These are phyloP conservation scores for Trypanosoma brucei DNA, from an alignment of 208 protist genomes.

Conservation along the genomic window DNA sequence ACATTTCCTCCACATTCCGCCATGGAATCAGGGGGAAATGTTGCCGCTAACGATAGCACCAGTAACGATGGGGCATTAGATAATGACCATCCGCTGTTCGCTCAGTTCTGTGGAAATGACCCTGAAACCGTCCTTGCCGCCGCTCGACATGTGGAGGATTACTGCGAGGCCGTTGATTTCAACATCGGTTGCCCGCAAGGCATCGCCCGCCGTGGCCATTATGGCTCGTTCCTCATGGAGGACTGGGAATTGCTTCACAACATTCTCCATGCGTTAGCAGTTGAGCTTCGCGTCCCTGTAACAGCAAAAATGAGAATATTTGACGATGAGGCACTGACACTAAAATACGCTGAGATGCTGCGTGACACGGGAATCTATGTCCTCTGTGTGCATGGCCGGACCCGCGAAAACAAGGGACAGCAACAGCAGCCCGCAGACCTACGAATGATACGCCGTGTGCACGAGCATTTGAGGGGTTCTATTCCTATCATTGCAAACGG, in stretches of 20 bases:
- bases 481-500: slow-evolving; percentile 89
- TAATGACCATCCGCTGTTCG: slow-evolving; percentile 74
- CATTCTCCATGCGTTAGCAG: slow-evolving; percentile 74
- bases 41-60: neutral
- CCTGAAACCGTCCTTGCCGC: slow-evolving; percentile 56
- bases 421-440: slow-evolving; percentile 62
- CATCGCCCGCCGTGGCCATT: slow-evolving; percentile 88
- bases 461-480: slow-evolving; percentile 26
- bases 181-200: slow-evolving; percentile 92
- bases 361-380: slow-evolving; percentile 75
- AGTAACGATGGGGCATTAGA: slow-evolving; percentile 35
- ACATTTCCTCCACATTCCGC: slow-evolving; percentile 17
- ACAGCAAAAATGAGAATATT: slow-evolving; percentile 92
- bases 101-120: slow-evolving; percentile 86
- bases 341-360: slow-evolving; percentile 85
- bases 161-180: slow-evolving; percentile 86
- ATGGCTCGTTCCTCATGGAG: slow-evolving; percentile 91
- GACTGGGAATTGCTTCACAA: slow-evolving; percentile 79
- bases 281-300: slow-evolving; percentile 86
- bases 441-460: slow-evolving; percentile 54
- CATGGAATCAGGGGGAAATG: slow-evolving; percentile 9
- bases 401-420: slow-evolving; percentile 79
- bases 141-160: slow-evolving; percentile 50
- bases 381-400: slow-evolving; percentile 85
- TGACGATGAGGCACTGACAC: slow-evolving; percentile 71